Base-by-base conservation (phyloP, 768 basidiomycete species). In the Crassisporium funariophilum region DNA sequence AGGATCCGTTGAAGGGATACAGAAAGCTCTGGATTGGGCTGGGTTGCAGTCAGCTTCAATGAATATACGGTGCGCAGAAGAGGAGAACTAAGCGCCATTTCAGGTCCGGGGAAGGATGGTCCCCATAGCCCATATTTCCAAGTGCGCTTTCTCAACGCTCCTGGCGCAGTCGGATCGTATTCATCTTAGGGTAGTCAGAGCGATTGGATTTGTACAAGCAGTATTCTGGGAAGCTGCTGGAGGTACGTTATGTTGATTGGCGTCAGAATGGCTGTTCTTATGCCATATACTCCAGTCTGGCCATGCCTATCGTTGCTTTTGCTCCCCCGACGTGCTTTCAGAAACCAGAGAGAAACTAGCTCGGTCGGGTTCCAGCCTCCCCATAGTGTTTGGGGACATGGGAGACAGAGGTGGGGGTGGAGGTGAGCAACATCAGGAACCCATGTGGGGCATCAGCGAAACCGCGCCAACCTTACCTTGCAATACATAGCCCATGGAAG, bases 261-360 rank as follows among this genome's bases (percentile, higher is more conserved):
- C 29, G 20, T 12, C 44, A 34, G 13, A 0, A 47, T 29, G 35
- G 34, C 16, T 9, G 27, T 37, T 23, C n/a, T 38, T 33, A 22
- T 42, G 33, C 17, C 22, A 21, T 35, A 34, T 5, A 17, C 6
- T 3, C 35, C 52, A 98, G 94, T 78, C 81, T 34, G 91, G 88
- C 4, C 82, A 88, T 48, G 95, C 95, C 5, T 99, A 99, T 63
- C 85, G 91, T 15, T 98, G 97, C 66, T 98, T 98, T 73, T 98
- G 95, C 66, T 79, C 87, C 2, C 73, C 82, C 0, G 84, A 88
- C 50, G 79, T 80, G 36, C 75, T 98, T 3, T 63, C 79, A 0
- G 72, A 74, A 9, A 88, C 83, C 13, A 82, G 89, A 23, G 83
- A 86, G 57, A 78, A 75, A 41, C 71, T 95, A 7, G 84, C 84